These are phyloP conservation scores for Sclerospora graminicola DNA, from an alignment of 352 stramenopile genomes.

Conservation along the genomic window DNA sequence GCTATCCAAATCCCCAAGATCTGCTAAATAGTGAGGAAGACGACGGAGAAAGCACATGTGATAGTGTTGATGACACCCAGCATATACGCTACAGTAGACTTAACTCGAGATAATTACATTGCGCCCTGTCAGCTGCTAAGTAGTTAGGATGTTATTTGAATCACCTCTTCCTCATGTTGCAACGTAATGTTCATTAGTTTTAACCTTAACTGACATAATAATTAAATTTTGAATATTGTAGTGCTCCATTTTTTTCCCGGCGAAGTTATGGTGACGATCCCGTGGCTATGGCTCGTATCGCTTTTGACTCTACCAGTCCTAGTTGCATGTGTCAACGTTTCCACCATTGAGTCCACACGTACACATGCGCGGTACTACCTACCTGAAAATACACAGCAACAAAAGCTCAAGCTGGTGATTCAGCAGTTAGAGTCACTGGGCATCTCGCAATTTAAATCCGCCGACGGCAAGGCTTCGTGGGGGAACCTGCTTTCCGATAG, in stretches of 20 bases:
- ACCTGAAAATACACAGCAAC: slow-evolving; percentile 25
- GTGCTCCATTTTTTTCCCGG: slow-evolving; percentile 1
- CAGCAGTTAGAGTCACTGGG: slow-evolving; percentile 42
- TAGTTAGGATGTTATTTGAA: slow-evolving; percentile 1
- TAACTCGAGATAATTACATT: slow-evolving; percentile 21
- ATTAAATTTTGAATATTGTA: no score
- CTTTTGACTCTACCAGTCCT: slow-evolving; percentile 14
- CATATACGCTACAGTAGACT: slow-evolving; percentile 2
- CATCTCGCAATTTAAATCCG: slow-evolving; percentile 35
- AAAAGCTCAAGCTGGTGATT: slow-evolving; percentile 31
- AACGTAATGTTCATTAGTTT: no score
- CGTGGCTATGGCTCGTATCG: background rate
- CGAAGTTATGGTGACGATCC: slow-evolving; percentile 2
- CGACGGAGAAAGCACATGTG: background rate
- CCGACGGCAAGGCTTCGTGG: slow-evolving; percentile 26
- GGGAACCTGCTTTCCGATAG: slow-evolving; percentile 29
- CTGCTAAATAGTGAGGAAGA: slow-evolving; percentile 16
- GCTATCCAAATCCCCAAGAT: slow-evolving; percentile 66
- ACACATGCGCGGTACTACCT: slow-evolving; percentile 39
- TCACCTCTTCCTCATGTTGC: no score
- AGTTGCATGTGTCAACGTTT: background rate
- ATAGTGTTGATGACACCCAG: background rate
- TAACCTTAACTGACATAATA: no score
- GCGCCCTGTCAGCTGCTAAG: slow-evolving; percentile 2
- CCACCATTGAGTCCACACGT: slow-evolving; percentile 1